Percentiles rank a stretch among this genome's conserved stretches.
Evolutionary conservation across 1,284 basidiomycete genomes (phyloP).

Genomic region (Uromyces viciae-fabae): DNA sequence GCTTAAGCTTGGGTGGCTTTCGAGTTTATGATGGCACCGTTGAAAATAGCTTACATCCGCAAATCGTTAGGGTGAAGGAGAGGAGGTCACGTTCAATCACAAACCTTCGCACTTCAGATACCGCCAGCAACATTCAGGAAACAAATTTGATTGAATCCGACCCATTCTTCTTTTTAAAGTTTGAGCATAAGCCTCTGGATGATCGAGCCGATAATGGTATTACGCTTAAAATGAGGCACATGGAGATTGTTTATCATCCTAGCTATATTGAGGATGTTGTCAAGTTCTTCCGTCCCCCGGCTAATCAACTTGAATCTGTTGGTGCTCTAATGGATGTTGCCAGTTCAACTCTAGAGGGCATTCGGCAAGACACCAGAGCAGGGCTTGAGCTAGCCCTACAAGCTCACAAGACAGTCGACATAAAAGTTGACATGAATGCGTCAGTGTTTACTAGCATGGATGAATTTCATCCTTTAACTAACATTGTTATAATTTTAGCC

Average conservation of each 20-base stretch:
- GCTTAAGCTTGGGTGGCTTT: slow-evolving; percentile 80
- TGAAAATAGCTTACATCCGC: slow-evolving; percentile 73
- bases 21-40: slow-evolving; percentile 89
- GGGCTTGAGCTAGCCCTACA: slow-evolving; percentile 90
- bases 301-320: slow-evolving; percentile 91
- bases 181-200: slow-evolving; percentile 90
- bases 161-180: slow-evolving; percentile 88
- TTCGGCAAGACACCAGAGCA: slow-evolving; percentile 90
- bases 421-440: slow-evolving; percentile 93
- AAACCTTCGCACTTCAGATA: slow-evolving; percentile 49
- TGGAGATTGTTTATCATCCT: slow-evolving; percentile 96
- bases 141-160: slow-evolving; percentile 55
- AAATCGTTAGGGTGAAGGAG: slow-evolving; percentile 90
- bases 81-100: slow-evolving; percentile 52
- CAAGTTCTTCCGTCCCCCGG: slow-evolving; percentile 89
- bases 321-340: slow-evolving; percentile 70
- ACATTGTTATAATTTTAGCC: slow-evolving; percentile 54
- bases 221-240: slow-evolving; percentile 84
- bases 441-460: slow-evolving; percentile 40
- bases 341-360: slow-evolving; percentile 86
- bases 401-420: slow-evolving; percentile 89
- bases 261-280: slow-evolving; percentile 91
- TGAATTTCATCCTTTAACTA: background rate
- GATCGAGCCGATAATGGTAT: slow-evolving; percentile 87
- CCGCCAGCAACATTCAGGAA: slow-evolving; percentile 50